phyloP scores from a whole-genome alignment of 495 filamentous ascomycete species.

The Trichocladium uniseriatum region DNA sequence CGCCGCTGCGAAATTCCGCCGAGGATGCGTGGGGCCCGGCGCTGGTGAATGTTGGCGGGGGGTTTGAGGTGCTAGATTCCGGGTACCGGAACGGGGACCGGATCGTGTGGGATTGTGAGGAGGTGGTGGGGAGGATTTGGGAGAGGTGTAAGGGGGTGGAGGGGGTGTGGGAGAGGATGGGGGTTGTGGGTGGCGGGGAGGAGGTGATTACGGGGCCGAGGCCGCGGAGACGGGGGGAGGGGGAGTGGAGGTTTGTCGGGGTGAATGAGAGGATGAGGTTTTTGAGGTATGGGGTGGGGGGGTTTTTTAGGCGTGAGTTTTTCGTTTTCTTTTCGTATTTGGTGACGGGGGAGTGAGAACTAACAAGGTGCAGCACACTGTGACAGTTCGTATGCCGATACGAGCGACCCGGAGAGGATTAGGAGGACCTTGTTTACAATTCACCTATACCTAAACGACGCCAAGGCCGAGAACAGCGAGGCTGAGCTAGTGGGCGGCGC shows the following conservation, averaged over 20 bases:
- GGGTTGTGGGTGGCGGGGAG: slow-evolving; percentile 7
- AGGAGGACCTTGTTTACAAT: slow-evolving; percentile 62
- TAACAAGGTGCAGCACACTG: slow-evolving; percentile 49
- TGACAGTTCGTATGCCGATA: slow-evolving; percentile 58
- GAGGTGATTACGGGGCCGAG: neutral
- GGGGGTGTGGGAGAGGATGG: slow-evolving; percentile 24
- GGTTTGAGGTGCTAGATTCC: slow-evolving; percentile 46
- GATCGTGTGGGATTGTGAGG: slow-evolving; percentile 61
- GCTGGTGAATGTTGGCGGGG: slow-evolving; percentile 59
- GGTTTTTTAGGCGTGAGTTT: slow-evolving; percentile 61
- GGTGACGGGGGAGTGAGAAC: neutral
- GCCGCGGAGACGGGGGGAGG: slow-evolving; percentile 5
- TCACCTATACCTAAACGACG: slow-evolving; percentile 72
- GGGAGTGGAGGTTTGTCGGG: slow-evolving; percentile 44
- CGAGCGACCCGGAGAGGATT: slow-evolving; percentile 35
- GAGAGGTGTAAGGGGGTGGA: slow-evolving; percentile 33
- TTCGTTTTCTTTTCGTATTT: neutral
- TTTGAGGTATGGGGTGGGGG: slow-evolving; percentile 63
- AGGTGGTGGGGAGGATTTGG: slow-evolving; percentile 54
- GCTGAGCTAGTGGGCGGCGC: slow-evolving; percentile 50
- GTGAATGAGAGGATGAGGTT: slow-evolving; percentile 76
- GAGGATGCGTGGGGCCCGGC: slow-evolving; percentile 47
- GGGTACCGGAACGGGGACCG: slow-evolving; percentile 60
- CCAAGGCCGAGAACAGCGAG: slow-evolving; percentile 24
- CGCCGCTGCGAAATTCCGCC: neutral